Conservation (phyloP, 2,329 filamentous ascomycete genomes). For the Trichoderma citrinoviride region DNA sequence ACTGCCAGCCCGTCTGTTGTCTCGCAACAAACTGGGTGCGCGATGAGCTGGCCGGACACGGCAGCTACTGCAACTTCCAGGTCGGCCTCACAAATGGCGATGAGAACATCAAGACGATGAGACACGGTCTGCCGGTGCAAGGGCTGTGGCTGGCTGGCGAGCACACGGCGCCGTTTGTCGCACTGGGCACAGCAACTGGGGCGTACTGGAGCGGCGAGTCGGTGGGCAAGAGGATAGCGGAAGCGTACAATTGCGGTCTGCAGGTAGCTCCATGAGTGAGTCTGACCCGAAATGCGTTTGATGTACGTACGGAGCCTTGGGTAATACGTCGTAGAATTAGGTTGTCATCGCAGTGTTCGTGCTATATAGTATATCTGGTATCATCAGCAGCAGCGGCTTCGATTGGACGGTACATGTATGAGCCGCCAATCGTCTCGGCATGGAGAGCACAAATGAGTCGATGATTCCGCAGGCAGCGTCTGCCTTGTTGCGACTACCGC, state of each 20-base stretch:
- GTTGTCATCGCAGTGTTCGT: too few relatives aligned
- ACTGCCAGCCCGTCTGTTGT: conserved; percentile 61
- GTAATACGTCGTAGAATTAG: background rate
- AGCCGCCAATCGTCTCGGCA: background rate
- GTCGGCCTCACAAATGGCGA: conserved; percentile 69
- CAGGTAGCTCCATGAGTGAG: background rate
- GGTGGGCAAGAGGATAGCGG: conserved; percentile 63
- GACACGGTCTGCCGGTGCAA: conserved; percentile 60
- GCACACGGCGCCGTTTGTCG: conserved; percentile 87
- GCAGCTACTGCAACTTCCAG: conserved; percentile 84
- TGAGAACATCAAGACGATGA: conserved; percentile 64
- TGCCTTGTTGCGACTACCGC: background rate
- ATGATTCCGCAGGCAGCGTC: conserved; percentile 1
- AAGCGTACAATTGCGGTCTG: conserved; percentile 45
- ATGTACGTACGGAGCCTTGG: background rate
- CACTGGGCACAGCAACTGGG: conserved; percentile 82
- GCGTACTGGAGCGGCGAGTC: conserved; percentile 90
- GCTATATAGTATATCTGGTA: background rate
- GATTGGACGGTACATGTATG: background rate
- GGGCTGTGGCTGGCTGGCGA: conserved; percentile 86
- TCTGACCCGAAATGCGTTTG: background rate
- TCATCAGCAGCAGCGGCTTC: background rate
- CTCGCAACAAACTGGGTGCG: conserved; percentile 75
- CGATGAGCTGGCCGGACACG: conserved; percentile 76
- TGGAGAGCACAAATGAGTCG: background rate